phyloP scores from a whole-genome alignment of 164 flowering plant genomes.

The Berberis thunbergii region DNA sequence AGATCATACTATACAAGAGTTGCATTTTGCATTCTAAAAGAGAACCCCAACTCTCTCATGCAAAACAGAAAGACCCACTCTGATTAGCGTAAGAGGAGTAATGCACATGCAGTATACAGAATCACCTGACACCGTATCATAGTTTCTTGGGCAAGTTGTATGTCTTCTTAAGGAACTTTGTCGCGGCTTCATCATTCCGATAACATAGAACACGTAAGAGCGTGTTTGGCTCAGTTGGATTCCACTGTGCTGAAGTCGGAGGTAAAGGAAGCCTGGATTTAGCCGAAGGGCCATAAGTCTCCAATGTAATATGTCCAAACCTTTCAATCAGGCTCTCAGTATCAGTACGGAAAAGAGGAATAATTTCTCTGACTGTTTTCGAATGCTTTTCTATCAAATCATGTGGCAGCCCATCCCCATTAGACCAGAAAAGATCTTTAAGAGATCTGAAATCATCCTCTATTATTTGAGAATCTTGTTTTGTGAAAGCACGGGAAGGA shows the following conservation, averaged over 20 bases:
- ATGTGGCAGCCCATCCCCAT: constrained; percentile 78
- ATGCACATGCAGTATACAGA: no score
- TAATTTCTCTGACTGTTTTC: constrained; percentile 31
- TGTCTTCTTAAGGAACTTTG: constrained; percentile 69
- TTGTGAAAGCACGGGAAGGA: constrained; percentile 55
- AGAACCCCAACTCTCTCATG: no score
- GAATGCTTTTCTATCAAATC: constrained; percentile 65
- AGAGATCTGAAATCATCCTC: constrained; percentile 74
- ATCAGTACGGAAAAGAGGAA: constrained; percentile 40
- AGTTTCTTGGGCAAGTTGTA: constrained; percentile 71
- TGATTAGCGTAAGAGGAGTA: no score
- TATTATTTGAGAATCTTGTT: constrained; percentile 45
- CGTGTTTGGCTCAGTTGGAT: constrained; percentile 69
- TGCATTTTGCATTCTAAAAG: no score
- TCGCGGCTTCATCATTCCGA: constrained; percentile 58
- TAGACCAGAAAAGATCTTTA: constrained; percentile 59
- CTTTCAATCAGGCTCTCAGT: constrained; percentile 50
- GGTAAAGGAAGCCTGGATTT: constrained; percentile 70
- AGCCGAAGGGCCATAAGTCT: constrained; percentile 39
- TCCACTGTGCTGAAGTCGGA: constrained; percentile 70
- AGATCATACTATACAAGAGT: no score
- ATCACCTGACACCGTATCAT: constrained; percentile 7
- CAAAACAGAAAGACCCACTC: no score
- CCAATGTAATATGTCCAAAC: constrained; percentile 24
- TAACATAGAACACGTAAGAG: constrained; percentile 63